Base-by-base conservation (phyloP, 225 moss, liverwort and hornwort genomes). In the Thuidium tamariscinum region DNA sequence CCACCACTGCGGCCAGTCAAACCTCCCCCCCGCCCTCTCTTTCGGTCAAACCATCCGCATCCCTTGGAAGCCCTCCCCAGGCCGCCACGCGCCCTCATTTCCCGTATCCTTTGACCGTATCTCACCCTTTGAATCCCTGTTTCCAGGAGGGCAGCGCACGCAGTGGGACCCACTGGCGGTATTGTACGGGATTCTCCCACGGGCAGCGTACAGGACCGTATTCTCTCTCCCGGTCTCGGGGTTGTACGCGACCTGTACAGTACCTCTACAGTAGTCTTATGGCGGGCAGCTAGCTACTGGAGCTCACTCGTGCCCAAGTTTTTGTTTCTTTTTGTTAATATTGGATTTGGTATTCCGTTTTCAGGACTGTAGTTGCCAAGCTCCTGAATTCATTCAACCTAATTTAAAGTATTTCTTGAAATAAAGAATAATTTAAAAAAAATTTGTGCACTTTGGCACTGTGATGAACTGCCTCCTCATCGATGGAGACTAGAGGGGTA, bases 61-160 rank as follows among this genome's bases (percentile, higher is more conserved):
- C 66, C 51, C 59, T 32, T 11, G 55, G 83, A 74, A 4, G 7
- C 61, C 86, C 16, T 16, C 65, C 42, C 0, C 7, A 49, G 59
- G 14, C 78, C 78, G 89, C 87, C 87, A 91, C 71, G 84, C 84
- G 87, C 21, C 71, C 54, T 9, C 34, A 0, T 26, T 63, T 70
- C 80, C 8, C 12, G 64, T 77, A 59, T 73, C 46, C 70, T 84
- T 84, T 91, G 91, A 91, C 91, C 84, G 78, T 82, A 60, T 77
- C 77, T 13, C 0, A 29, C 9, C 41, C 77, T 87, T 89, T 87
- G 87, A 88, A 86, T 42, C 64, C 82, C 21, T 37, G 44, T 36
- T 70, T 39, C 18, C 22, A 17, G 55, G 5, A 73, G 14, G 59
- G 77, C 64, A 63, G 63, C 21, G 10, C 48, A 66, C 25, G 22